Percentiles rank a stretch among this genome's conserved stretches.
phyloP scores from a whole-genome alignment of 345 rosid species.

The Euphorbia lathyris region DNA sequence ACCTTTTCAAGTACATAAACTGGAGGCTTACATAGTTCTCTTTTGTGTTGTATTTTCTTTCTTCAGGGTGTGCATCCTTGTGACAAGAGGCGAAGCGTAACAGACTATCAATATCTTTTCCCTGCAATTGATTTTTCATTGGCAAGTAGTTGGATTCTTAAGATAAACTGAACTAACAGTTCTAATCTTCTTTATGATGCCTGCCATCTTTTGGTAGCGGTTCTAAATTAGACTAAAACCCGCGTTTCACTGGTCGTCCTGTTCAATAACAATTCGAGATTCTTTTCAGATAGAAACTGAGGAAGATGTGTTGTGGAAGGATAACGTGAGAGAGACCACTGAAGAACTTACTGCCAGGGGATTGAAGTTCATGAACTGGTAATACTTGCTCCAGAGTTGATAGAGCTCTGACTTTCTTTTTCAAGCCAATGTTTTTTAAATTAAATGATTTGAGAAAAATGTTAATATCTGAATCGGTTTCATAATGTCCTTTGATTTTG shows the following conservation, averaged over 20 bases:
- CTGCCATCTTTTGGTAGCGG: slow-evolving; percentile 8
- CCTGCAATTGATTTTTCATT: slow-evolving; percentile 92
- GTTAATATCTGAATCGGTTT: not conserved
- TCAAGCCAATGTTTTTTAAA: not conserved
- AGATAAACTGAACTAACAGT: slow-evolving; percentile 24
- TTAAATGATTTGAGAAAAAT: not conserved
- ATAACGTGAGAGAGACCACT: slow-evolving; percentile 74
- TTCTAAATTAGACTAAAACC: slow-evolving; percentile 10
- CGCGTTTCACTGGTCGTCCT: not conserved
- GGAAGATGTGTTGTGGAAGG: slow-evolving; percentile 78
- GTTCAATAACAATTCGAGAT: slow-evolving; percentile 23
- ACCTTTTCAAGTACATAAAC: not conserved
- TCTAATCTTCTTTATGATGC: slow-evolving; percentile 18
- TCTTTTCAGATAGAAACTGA: slow-evolving; percentile 65
- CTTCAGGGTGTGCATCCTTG: slow-evolving; percentile 93
- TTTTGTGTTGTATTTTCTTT: not conserved
- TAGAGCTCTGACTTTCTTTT: not conserved
- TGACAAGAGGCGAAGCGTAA: slow-evolving; percentile 67
- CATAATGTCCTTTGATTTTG: slow-evolving; percentile 1
- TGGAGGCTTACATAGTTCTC: slow-evolving; percentile 6
- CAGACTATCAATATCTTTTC: slow-evolving; percentile 78
- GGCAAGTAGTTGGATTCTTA: slow-evolving; percentile 53
- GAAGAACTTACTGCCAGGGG: slow-evolving; percentile 81
- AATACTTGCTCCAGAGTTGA: slow-evolving; percentile 3
- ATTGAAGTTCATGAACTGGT: slow-evolving; percentile 77